phyloP scores from a whole-genome alignment of 768 basidiomycete genomes.

The Mrakia gelida region DNA sequence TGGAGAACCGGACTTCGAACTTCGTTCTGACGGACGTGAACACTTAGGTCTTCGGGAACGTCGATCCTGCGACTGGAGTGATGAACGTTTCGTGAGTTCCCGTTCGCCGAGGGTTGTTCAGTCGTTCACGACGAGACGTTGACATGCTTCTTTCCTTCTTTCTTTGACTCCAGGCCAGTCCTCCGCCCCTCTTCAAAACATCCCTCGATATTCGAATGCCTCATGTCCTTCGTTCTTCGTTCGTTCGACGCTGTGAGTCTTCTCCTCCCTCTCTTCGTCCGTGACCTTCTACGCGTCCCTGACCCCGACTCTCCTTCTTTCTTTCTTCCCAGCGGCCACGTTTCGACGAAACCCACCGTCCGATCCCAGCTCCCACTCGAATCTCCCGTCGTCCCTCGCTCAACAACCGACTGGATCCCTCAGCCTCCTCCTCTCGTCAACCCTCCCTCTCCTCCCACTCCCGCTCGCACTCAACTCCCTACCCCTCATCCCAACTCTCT shows the following conservation, averaged over 20 bases:
- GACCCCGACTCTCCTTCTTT: background rate
- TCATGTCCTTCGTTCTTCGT: background rate
- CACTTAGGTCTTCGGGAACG: conserved; percentile 13
- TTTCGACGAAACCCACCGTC: background rate
- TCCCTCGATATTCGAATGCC: background rate
- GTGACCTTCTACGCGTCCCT: background rate
- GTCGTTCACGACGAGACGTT: background rate
- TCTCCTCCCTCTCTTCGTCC: background rate
- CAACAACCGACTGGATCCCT: background rate
- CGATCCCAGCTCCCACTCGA: background rate
- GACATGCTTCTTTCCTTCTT: background rate
- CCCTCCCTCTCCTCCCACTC: background rate
- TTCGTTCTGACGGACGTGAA: conserved; percentile 19
- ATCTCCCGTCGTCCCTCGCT: background rate
- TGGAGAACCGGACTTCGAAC: background rate
- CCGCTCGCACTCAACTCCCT: background rate
- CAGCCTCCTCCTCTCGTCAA: background rate
- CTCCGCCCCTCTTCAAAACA: background rate
- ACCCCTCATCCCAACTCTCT: background rate
- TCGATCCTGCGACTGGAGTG: background rate
- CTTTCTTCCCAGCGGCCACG: background rate
- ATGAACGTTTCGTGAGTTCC: background rate
- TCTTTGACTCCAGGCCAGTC: background rate
- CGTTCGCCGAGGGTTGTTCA: background rate
- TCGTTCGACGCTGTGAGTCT: background rate